Evolutionary conservation across 768 basidiomycete species (phyloP).

Genomic region (Amanita phalloides): DNA sequence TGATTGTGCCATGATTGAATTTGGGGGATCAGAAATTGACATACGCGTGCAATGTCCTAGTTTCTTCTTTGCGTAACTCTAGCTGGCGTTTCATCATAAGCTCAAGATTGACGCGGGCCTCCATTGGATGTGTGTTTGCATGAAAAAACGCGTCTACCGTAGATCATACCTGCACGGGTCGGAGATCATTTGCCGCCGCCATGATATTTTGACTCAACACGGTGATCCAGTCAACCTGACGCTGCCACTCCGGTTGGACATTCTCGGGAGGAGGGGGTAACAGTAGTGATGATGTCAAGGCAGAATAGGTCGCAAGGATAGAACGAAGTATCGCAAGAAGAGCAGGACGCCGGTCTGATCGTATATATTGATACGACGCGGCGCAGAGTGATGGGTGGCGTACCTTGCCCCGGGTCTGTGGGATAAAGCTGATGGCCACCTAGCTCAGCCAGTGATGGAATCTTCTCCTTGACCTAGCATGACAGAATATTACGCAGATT

Average conservation of each 20-base stretch:
- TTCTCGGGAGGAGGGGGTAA: conserved; percentile 42
- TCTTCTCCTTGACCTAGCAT: conserved; percentile 66
- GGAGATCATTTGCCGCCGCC: conserved; percentile 81
- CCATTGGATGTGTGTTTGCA: background rate
- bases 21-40: conserved; percentile 13
- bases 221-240: conserved; percentile 72
- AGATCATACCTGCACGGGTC: conserved; percentile 66
- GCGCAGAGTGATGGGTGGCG: background rate
- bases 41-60: conserved; percentile 56
- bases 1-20: background rate
- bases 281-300: conserved; percentile 59
- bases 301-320: conserved; percentile 70
- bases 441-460: conserved; percentile 71
- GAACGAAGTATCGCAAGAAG: conserved; percentile 64
- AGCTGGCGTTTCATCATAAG: conserved; percentile 74
- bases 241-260: conserved; percentile 58
- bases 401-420: conserved; percentile 57
- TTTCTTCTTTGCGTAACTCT: conserved; percentile 64
- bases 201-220: conserved; percentile 79
- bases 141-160: background rate
- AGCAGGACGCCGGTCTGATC: conserved; percentile 59
- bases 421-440: conserved; percentile 80
- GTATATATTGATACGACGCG: background rate
- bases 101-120: conserved; percentile 79
- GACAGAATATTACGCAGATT: conserved; percentile 4